Percentiles rank a stretch among this genome's conserved stretches.
These are phyloP conservation scores for Citrus hindsii DNA, from an alignment of 345 rosid genomes.

Conservation along the genomic window DNA sequence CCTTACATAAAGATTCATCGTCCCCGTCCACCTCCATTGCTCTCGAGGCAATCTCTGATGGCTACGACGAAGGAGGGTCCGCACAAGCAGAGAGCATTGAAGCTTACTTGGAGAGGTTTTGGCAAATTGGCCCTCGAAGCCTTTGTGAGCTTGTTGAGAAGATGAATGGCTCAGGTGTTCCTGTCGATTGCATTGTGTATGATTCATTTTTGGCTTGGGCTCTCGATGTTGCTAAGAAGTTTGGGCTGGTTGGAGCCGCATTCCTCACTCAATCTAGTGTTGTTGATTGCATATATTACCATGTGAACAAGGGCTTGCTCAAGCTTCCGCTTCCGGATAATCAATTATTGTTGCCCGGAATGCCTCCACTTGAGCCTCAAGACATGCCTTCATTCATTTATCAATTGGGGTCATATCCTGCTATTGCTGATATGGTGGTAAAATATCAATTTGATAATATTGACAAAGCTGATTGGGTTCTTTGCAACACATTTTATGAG, in stretches of 20 bases:
- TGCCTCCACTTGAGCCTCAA: constrained; percentile 23
- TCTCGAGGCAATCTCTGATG: constrained; percentile 23
- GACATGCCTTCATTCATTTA: constrained; percentile 28
- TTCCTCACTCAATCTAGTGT: constrained; percentile 37
- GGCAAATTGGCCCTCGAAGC: constrained; percentile 10
- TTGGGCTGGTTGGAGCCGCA: constrained; percentile 15
- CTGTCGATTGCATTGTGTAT: constrained; percentile 21
- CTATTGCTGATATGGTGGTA: background rate
- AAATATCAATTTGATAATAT: constrained; percentile 24
- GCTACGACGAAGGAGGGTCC: constrained; percentile 19
- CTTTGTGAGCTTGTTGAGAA: constrained; percentile 3
- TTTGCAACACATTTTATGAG: constrained; percentile 21
- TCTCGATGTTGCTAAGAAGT: constrained; percentile 31
- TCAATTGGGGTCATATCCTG: constrained; percentile 19
- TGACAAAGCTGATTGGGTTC: constrained; percentile 25
- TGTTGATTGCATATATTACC: constrained; percentile 28
- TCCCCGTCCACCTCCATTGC: background rate
- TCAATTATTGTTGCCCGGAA: constrained; percentile 10
- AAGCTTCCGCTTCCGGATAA: constrained; percentile 12
- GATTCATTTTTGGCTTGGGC: constrained; percentile 29
- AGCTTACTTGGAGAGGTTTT: constrained; percentile 12
- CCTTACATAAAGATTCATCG: background rate
- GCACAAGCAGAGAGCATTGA: background rate
- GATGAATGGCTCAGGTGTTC: background rate
- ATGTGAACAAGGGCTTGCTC: constrained; percentile 20